Evolutionary conservation across 2,329 filamentous ascomycete species (phyloP).

Genomic region (Colletotrichum sp.): DNA sequence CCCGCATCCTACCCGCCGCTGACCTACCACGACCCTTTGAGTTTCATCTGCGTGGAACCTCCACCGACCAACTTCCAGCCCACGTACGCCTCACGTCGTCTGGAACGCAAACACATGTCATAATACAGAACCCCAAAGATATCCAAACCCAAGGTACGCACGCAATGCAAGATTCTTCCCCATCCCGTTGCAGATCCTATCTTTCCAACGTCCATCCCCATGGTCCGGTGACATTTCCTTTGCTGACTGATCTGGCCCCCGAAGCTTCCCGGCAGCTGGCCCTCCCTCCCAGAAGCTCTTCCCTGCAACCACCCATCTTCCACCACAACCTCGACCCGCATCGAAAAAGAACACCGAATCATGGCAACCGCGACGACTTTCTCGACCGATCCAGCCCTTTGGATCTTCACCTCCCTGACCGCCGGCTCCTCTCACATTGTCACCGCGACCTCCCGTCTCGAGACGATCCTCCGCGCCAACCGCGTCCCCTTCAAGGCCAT

Average conservation of each 20-base stretch:
- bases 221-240: neutral
- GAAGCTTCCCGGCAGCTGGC: slow-evolving; percentile 11
- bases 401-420: slow-evolving; percentile 95
- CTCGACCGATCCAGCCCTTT: slow-evolving; percentile 74
- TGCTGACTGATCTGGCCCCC: slow-evolving; percentile 4
- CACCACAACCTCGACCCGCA: neutral
- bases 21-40: slow-evolving; percentile 8
- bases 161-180: neutral
- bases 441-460: slow-evolving; percentile 92
- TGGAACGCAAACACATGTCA: slow-evolving; percentile 16
- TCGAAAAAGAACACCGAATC: neutral
- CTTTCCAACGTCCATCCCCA: neutral
- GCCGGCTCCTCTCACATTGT: slow-evolving; percentile 96
- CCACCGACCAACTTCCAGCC: neutral
- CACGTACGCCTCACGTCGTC: slow-evolving; percentile 2
- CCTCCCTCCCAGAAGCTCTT: slow-evolving; percentile 12
- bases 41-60: slow-evolving; percentile 21
- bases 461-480: slow-evolving; percentile 96
- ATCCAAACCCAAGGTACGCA: slow-evolving; percentile 8
- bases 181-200: neutral
- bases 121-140: neutral
- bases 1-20: neutral
- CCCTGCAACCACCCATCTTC: slow-evolving; percentile 7
- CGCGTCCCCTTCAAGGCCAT: slow-evolving; percentile 91
- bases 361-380: slow-evolving; percentile 41